These are phyloP conservation scores for Solanum pimpinellifolium DNA, from an alignment of 257 asterid species.

Conservation along the genomic window DNA sequence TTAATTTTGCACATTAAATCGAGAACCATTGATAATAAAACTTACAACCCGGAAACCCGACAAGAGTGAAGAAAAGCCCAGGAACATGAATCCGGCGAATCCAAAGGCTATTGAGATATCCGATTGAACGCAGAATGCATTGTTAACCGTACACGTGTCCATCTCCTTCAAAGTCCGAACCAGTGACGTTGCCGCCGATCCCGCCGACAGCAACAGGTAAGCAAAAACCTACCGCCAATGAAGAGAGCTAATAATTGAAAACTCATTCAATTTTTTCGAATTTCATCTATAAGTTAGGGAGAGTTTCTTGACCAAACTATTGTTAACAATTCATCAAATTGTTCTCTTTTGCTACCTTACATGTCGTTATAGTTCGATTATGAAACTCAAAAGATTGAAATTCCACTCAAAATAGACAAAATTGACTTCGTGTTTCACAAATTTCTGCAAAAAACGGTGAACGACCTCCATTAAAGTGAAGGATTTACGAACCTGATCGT, in stretches of 20 bases:
- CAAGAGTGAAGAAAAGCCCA: constrained; percentile 28
- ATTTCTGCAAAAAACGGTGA: background rate
- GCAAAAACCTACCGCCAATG: constrained; percentile 22
- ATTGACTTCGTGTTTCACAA: background rate
- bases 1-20: constrained; percentile 13
- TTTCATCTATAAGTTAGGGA: background rate
- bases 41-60: constrained; percentile 40
- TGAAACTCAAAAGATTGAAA: background rate
- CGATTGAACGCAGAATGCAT: constrained; percentile 31
- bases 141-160: constrained; percentile 21
- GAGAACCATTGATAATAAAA: constrained; percentile 32
- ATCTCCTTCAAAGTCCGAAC: constrained; percentile 11
- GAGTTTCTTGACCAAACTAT: background rate
- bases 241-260: background rate
- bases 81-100: constrained; percentile 34
- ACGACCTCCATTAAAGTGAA: background rate
- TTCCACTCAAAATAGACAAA: background rate
- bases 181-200: constrained; percentile 34
- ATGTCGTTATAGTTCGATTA: background rate
- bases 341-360: background rate
- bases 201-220: constrained; percentile 32
- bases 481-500: constrained; percentile 29
- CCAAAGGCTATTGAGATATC: constrained; percentile 35
- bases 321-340: background rate
- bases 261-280: background rate